Evolutionary conservation across 495 filamentous ascomycete genomes (phyloP).

Genomic region (Penicillium flavigenum): DNA sequence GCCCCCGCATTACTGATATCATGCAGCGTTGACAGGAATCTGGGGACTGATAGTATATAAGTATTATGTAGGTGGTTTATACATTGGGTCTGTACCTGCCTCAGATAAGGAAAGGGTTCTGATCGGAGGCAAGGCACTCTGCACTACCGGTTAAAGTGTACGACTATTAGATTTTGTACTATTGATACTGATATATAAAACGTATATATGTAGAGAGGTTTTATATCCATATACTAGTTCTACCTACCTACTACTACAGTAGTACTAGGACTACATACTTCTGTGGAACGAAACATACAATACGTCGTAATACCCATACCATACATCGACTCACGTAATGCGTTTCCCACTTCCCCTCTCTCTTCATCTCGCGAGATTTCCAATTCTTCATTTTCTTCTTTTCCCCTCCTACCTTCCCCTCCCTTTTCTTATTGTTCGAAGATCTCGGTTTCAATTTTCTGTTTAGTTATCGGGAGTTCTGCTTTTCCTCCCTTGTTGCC

Average conservation of each 20-base stretch:
- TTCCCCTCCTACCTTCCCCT: conserved; percentile 33
- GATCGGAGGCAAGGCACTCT: conserved; percentile 6
- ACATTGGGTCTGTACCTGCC: background rate
- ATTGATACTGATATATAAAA: background rate
- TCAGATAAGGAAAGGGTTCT: background rate
- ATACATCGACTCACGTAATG: conserved; percentile 10
- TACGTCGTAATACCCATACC: conserved; percentile 17
- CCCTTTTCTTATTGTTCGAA: conserved; percentile 39
- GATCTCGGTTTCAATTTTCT: conserved; percentile 33
- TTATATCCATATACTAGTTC: background rate
- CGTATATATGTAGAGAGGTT: background rate
- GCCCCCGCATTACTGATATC: conserved; percentile 22
- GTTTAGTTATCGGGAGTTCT: conserved; percentile 34
- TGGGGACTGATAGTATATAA: conserved; percentile 7
- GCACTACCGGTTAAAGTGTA: background rate
- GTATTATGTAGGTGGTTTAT: background rate
- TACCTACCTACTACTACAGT: background rate
- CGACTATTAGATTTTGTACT: conserved; percentile 3
- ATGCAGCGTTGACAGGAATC: conserved; percentile 13
- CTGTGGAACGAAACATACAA: conserved; percentile 12
- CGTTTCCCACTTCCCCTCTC: conserved; percentile 42
- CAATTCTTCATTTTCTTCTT: conserved; percentile 48
- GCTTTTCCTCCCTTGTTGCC: conserved; percentile 23
- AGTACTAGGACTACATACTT: background rate
- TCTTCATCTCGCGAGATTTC: conserved; percentile 30